These are phyloP conservation scores for Physcomitrium patens DNA, from an alignment of 225 moss, liverwort and hornwort genomes.

Conservation along the genomic window DNA sequence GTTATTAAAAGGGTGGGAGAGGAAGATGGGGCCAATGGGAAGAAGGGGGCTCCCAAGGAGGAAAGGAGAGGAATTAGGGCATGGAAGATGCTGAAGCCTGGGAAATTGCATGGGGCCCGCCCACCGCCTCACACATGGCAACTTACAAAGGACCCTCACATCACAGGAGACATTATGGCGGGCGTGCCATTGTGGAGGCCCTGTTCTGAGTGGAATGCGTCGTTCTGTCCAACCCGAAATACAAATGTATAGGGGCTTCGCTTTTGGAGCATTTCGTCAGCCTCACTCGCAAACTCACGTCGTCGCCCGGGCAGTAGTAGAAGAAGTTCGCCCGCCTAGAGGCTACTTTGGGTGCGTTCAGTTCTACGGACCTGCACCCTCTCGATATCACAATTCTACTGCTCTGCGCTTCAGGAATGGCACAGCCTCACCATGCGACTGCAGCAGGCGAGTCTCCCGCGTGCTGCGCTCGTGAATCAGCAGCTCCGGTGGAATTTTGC, in stretches of 20 bases:
- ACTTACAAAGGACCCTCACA: too few species aligned
- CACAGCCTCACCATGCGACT: slow-evolving; percentile 25
- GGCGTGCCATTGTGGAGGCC: slow-evolving; percentile 48
- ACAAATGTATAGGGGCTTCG: slow-evolving; percentile 29
- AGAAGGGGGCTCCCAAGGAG: too few species aligned
- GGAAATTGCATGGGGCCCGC: too few species aligned
- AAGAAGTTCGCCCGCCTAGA: too few species aligned
- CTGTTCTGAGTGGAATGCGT: slow-evolving; percentile 39
- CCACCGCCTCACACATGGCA: too few species aligned
- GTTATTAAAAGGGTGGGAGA: too few species aligned
- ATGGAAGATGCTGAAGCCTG: too few species aligned
- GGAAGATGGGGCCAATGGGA: too few species aligned
- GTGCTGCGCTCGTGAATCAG: slow-evolving; percentile 1
- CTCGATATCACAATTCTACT: not conserved
- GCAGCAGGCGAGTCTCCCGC: not conserved
- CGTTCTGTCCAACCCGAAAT: slow-evolving; percentile 10
- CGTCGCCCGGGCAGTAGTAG: not conserved
- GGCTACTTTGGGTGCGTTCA: too few species aligned
- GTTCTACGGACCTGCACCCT: slow-evolving; percentile 11
- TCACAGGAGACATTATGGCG: slow-evolving; percentile 16
- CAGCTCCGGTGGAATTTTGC: slow-evolving; percentile 39
- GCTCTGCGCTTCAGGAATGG: slow-evolving; percentile 28
- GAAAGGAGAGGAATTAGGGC: too few species aligned
- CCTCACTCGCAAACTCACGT: not conserved
- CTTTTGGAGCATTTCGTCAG: slow-evolving; percentile 30